phyloP scores from a whole-genome alignment of 2,329 filamentous ascomycete species.

The Epichloe brachyelytri region DNA sequence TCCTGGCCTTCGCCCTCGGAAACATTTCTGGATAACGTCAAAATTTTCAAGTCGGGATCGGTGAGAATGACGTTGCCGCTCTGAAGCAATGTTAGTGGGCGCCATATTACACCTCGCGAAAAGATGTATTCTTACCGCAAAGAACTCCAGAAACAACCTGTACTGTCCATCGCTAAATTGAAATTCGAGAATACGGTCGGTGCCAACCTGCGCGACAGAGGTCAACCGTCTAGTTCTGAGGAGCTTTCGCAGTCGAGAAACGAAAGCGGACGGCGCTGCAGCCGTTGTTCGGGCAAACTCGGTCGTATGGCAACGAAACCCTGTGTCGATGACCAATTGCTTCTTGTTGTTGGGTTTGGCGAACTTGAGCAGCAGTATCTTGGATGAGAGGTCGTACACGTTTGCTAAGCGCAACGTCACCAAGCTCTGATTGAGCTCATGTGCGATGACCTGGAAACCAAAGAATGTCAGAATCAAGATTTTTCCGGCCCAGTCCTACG shows the following conservation, averaged over 20 bases:
- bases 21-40: conserved; percentile 70
- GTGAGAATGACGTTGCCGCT: conserved; percentile 91
- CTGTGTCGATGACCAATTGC: conserved; percentile 85
- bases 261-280: conserved; percentile 72
- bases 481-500: neutral
- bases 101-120: no score
- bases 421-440: conserved; percentile 72
- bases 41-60: conserved; percentile 68
- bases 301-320: conserved; percentile 91
- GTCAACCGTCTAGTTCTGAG: conserved; percentile 81
- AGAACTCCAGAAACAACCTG: conserved; percentile 85
- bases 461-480: conserved; percentile 5
- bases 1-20: conserved; percentile 74
- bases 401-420: conserved; percentile 75
- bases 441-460: conserved; percentile 63
- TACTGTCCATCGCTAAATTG: conserved; percentile 87
- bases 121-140: conserved; percentile 40
- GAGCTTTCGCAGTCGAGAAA: conserved; percentile 71
- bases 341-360: conserved; percentile 79
- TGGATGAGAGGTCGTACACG: conserved; percentile 89
- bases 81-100: conserved; percentile 11
- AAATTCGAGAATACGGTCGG: conserved; percentile 85
- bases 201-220: conserved; percentile 71
- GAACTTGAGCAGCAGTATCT: conserved; percentile 92
- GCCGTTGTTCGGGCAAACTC: conserved; percentile 81